Evolutionary conservation across 768 basidiomycete genomes (phyloP).

Genomic region (Boletus rufocinnamomeus): DNA sequence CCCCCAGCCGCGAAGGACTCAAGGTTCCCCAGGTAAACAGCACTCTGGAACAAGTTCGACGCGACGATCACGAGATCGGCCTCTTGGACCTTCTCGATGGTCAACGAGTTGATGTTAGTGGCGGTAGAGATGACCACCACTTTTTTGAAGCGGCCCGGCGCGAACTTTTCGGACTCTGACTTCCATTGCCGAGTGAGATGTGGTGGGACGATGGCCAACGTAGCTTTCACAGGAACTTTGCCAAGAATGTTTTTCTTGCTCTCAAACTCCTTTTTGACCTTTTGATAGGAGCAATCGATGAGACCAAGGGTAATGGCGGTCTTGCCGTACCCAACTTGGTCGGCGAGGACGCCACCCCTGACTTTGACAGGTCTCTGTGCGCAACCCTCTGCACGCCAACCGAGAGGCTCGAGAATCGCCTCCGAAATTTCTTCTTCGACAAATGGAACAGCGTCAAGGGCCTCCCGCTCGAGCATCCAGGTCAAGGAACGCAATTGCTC

Average conservation of each 20-base stretch:
- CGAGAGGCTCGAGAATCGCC: slow-evolving; percentile 79
- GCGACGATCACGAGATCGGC: slow-evolving; percentile 89
- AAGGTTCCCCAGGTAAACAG: slow-evolving; percentile 74
- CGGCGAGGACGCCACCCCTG: slow-evolving; percentile 90
- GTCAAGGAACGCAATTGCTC: slow-evolving; percentile 89
- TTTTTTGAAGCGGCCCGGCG: slow-evolving; percentile 43
- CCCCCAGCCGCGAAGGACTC: slow-evolving; percentile 69
- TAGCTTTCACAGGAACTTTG: slow-evolving; percentile 77
- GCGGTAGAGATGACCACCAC: slow-evolving; percentile 70
- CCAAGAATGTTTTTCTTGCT: slow-evolving; percentile 50
- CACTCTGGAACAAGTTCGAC: slow-evolving; percentile 81
- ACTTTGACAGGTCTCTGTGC: slow-evolving; percentile 75
- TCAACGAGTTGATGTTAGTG: slow-evolving; percentile 67
- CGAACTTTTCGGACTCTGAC: slow-evolving; percentile 83
- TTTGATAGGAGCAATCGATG: slow-evolving; percentile 68
- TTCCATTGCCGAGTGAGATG: slow-evolving; percentile 91
- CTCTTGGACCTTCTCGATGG: slow-evolving; percentile 70
- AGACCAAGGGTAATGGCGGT: slow-evolving; percentile 93
- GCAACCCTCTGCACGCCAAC: slow-evolving; percentile 94
- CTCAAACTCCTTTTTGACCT: slow-evolving; percentile 58
- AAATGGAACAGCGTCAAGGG: slow-evolving; percentile 63
- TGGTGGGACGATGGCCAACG: slow-evolving; percentile 83
- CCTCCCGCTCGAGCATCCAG: slow-evolving; percentile 91
- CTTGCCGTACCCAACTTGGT: slow-evolving; percentile 97
- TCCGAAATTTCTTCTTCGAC: slow-evolving; percentile 95